Conservation (phyloP, 306 rosid genomes). For the Clitoria ternatea region DNA sequence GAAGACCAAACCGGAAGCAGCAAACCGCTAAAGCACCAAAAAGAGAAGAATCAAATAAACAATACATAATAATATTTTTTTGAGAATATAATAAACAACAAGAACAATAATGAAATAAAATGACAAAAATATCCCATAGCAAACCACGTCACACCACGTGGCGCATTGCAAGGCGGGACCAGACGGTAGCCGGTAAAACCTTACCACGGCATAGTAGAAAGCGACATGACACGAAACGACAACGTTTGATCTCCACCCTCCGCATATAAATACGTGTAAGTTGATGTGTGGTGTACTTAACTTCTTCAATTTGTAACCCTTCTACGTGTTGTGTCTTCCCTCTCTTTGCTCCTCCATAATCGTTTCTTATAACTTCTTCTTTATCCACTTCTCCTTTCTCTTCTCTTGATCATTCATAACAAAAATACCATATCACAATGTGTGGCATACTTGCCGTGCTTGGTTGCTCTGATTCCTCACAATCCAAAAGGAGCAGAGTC, state of each 20-base stretch:
- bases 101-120: background rate
- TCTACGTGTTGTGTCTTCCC: conserved; percentile 27
- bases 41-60: background rate
- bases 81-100: background rate
- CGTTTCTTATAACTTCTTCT: background rate
- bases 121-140: conserved; percentile 26
- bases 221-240: conserved; percentile 31
- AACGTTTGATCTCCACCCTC: conserved; percentile 8
- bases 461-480: conserved; percentile 83
- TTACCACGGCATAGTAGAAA: background rate
- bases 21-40: background rate
- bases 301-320: background rate
- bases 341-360: background rate
- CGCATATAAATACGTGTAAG: conserved; percentile 50
- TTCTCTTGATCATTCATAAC: background rate
- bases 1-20: conserved; percentile 12
- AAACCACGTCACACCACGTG: conserved; percentile 43
- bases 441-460: conserved; percentile 97
- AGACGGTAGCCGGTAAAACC: conserved; percentile 28
- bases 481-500: conserved; percentile 82
- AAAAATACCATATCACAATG: conserved; percentile 33
- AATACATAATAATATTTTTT: background rate
- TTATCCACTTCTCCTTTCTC: background rate
- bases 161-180: background rate
- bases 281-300: conserved; percentile 1